Conservation (phyloP, 1,284 basidiomycete species). For the Naganishia cerealis region DNA sequence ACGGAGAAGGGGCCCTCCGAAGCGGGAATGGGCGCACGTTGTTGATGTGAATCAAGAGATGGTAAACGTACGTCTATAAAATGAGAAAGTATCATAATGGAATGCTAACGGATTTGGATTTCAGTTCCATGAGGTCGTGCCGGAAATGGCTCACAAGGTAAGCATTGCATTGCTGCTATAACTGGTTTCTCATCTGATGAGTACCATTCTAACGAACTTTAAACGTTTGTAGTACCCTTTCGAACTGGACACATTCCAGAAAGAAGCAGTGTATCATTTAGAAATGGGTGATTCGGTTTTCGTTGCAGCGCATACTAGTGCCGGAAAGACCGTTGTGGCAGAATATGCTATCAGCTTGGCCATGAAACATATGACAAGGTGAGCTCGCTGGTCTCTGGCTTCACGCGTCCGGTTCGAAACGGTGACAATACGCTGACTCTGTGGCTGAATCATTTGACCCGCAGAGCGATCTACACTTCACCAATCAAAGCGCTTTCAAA, state of each 20-base stretch:
- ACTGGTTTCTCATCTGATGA: neutral
- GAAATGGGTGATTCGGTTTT: slow-evolving; percentile 98
- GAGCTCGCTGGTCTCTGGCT: slow-evolving; percentile 1
- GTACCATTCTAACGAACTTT: neutral
- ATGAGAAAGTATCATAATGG: slow-evolving; percentile 21
- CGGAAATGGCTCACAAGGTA: slow-evolving; percentile 53
- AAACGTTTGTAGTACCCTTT: slow-evolving; percentile 68
- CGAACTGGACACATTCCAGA: slow-evolving; percentile 87
- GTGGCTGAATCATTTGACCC: slow-evolving; percentile 28
- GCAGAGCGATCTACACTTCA: slow-evolving; percentile 94
- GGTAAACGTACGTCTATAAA: slow-evolving; percentile 59
- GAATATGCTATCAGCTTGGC: slow-evolving; percentile 98
- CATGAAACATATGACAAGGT: slow-evolving; percentile 97
- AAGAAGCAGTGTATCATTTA: slow-evolving; percentile 95
- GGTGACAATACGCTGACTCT: slow-evolving; percentile 22
- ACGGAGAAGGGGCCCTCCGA: slow-evolving; percentile 58
- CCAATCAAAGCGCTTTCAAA: slow-evolving; percentile 99
- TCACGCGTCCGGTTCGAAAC: neutral
- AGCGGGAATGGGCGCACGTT: slow-evolving; percentile 97
- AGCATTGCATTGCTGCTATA: slow-evolving; percentile 7
- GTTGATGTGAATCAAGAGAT: slow-evolving; percentile 90
- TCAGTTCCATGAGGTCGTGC: slow-evolving; percentile 56
- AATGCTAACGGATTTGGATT: slow-evolving; percentile 37
- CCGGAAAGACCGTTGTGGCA: slow-evolving; percentile 99
- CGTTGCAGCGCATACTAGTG: slow-evolving; percentile 97